Conservation (phyloP, 352 stramenopile species). For the Hyaloperonospora arabidopsidis region DNA sequence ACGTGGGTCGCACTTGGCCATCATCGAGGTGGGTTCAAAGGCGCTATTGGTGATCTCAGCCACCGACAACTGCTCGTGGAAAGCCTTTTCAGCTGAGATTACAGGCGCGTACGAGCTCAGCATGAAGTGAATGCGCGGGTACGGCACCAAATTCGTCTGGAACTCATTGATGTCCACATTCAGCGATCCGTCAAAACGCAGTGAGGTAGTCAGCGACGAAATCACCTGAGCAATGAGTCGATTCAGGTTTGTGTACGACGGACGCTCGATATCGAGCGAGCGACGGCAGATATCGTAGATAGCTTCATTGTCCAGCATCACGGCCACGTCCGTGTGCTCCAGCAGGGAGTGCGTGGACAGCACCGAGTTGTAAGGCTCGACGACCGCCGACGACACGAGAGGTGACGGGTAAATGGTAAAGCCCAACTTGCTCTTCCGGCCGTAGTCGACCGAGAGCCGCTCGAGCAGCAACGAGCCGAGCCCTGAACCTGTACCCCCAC, state of each 20-base stretch:
- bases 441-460: constrained; percentile 95
- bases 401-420: constrained; percentile 96
- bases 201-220: constrained; percentile 92
- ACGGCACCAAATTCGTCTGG: constrained; percentile 97
- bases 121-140: constrained; percentile 97
- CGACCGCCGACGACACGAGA: constrained; percentile 93
- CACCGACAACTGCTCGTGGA: constrained; percentile 92
- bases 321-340: constrained; percentile 93
- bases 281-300: constrained; percentile 94
- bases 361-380: constrained; percentile 98
- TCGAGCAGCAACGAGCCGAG: constrained; percentile 94
- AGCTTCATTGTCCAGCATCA: constrained; percentile 96
- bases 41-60: constrained; percentile 95
- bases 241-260: constrained; percentile 97
- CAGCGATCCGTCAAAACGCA: constrained; percentile 94
- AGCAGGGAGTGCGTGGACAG: constrained; percentile 93
- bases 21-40: constrained; percentile 94
- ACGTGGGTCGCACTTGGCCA: constrained; percentile 96
- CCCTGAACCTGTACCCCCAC: constrained; percentile 95
- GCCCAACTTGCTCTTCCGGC: constrained; percentile 94
- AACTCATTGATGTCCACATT: constrained; percentile 98
- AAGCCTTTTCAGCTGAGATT: constrained; percentile 93
- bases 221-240: constrained; percentile 94
- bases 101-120: constrained; percentile 94
- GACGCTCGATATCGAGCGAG: constrained; percentile 92